A percentile compares a stretch with the other conserved stretches of the same genome.
Conservation (phyloP, 2,329 filamentous ascomycete genomes). For the Xylariaceae sp. region DNA sequence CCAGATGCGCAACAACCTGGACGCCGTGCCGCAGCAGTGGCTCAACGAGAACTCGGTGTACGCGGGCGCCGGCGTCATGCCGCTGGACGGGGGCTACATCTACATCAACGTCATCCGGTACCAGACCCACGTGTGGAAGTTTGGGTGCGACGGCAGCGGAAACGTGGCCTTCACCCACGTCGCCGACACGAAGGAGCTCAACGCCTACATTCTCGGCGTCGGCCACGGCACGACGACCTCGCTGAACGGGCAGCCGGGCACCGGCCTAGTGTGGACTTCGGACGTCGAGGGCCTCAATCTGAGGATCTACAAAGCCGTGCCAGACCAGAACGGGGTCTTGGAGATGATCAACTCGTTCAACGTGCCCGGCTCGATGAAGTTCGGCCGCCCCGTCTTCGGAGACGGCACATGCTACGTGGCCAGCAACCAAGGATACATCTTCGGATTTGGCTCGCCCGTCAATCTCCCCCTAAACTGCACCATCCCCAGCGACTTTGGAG, state of each 20-base stretch:
- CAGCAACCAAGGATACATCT: conserved; percentile 41
- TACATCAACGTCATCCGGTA: conserved; percentile 46
- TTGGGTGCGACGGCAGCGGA: conserved; percentile 41
- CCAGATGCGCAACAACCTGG: conserved; percentile 34
- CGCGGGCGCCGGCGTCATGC: conserved; percentile 38
- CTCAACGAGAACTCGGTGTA: conserved; percentile 43
- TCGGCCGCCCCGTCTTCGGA: conserved; percentile 50
- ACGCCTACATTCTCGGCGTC: conserved; percentile 47
- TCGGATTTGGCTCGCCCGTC: conserved; percentile 48
- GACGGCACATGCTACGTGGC: conserved; percentile 49
- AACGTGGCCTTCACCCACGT: conserved; percentile 47
- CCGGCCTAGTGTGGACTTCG: conserved; percentile 48
- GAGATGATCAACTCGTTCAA: conserved; percentile 43
- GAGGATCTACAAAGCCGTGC: conserved; percentile 45
- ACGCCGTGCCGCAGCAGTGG: conserved; percentile 34
- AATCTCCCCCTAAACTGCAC: conserved; percentile 48
- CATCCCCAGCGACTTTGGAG: conserved; percentile 39
- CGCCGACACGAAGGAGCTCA: conserved; percentile 39
- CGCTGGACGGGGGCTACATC: conserved; percentile 38
- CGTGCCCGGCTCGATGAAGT: conserved; percentile 46
- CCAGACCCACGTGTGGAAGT: conserved; percentile 50
- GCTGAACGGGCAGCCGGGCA: conserved; percentile 43
- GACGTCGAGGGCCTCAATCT: conserved; percentile 47
- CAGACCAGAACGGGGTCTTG: conserved; percentile 33
- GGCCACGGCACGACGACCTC: conserved; percentile 51